Conservation (phyloP, 768 basidiomycete genomes). For the Zangia roseola region DNA sequence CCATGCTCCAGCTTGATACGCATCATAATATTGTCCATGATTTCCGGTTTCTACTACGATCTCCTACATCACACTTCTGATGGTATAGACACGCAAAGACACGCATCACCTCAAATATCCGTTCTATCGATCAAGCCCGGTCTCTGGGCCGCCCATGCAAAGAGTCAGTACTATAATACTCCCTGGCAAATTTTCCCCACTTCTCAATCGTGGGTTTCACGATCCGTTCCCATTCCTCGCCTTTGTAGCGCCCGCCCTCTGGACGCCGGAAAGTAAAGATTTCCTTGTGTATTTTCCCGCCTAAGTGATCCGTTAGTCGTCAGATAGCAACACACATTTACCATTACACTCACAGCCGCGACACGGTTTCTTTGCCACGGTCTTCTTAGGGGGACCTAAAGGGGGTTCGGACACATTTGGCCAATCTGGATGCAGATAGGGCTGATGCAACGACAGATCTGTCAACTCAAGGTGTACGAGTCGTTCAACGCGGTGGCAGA, state of each 20-base stretch:
- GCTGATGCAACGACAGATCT: constrained; percentile 57
- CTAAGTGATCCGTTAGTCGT: constrained; percentile 9
- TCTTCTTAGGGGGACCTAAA: constrained; percentile 17
- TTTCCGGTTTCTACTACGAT: too few species aligned
- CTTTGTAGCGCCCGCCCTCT: constrained; percentile 49
- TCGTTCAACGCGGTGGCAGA: constrained; percentile 74
- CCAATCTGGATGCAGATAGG: constrained; percentile 58
- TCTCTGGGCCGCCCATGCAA: background rate
- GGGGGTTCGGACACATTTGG: constrained; percentile 32
- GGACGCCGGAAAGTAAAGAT: constrained; percentile 75
- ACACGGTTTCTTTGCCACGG: constrained; percentile 31
- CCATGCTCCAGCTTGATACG: too few species aligned
- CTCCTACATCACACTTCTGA: too few species aligned
- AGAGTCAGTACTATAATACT: constrained; percentile 25
- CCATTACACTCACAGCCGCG: constrained; percentile 40
- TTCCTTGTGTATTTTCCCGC: constrained; percentile 71
- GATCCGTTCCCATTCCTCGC: constrained; percentile 70
- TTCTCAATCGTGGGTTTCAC: constrained; percentile 75
- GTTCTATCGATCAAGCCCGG: too few species aligned
- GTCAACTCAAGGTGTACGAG: constrained; percentile 79
- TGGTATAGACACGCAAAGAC: too few species aligned
- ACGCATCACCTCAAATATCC: too few species aligned
- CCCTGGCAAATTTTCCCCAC: constrained; percentile 66
- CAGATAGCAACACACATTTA: background rate
- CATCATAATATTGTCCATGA: constrained; percentile 1